Percentiles rank a stretch among this genome's conserved stretches.
Conservation (phyloP, 2,329 filamentous ascomycete species). For the Alternaria ethzedia region DNA sequence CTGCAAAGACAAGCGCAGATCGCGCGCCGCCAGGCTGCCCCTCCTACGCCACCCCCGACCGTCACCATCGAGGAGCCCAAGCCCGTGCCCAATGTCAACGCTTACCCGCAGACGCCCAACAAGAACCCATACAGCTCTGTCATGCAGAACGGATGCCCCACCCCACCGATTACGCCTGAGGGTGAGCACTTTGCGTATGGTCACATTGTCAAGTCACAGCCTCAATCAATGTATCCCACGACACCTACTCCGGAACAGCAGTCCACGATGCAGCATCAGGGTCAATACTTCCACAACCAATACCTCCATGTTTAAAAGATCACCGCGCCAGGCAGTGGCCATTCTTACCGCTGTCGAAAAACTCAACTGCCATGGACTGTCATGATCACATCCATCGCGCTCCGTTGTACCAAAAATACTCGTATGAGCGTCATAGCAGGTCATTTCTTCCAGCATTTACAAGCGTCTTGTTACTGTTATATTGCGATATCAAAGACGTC, state of each 20-base stretch:
- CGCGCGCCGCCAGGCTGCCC: constrained; percentile 48
- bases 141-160: constrained; percentile 77
- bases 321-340: constrained; percentile 16
- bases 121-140: constrained; percentile 71
- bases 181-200: constrained; percentile 49
- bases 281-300: constrained; percentile 44
- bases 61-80: constrained; percentile 60
- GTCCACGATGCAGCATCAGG: constrained; percentile 37
- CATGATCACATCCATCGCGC: constrained; percentile 17
- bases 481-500: constrained; percentile 44
- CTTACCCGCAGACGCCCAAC: constrained; percentile 76
- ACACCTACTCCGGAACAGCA: constrained; percentile 46
- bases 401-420: constrained; percentile 48
- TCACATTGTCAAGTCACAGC: constrained; percentile 39
- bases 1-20: constrained; percentile 65
- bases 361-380: constrained; percentile 17
- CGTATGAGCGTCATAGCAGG: constrained; percentile 50
- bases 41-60: constrained; percentile 66
- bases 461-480: constrained; percentile 43
- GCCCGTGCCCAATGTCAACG: constrained; percentile 44
- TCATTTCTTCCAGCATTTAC: constrained; percentile 45
- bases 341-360: constrained; percentile 25
- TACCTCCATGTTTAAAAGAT: constrained; percentile 44
- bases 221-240: constrained; percentile 40
- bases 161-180: constrained; percentile 85